These are phyloP conservation scores for Lepidium didymum DNA, from an alignment of 345 rosid species.

Conservation along the genomic window DNA sequence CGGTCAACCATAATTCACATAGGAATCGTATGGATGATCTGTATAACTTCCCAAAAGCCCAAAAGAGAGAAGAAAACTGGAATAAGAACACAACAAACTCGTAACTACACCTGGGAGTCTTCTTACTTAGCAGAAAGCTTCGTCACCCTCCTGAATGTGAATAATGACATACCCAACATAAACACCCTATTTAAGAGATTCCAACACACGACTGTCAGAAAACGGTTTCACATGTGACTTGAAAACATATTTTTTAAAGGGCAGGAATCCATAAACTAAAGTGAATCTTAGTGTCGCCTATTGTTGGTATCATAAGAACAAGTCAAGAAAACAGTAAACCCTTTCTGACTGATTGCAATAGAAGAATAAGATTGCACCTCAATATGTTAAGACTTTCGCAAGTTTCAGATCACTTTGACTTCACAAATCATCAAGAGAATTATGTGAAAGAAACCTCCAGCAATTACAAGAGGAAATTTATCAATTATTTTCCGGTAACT, in stretches of 20 bases:
- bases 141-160: constrained; percentile 72
- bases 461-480: neutral
- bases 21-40: constrained; percentile 23
- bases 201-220: constrained; percentile 59
- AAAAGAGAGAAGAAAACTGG: constrained; percentile 23
- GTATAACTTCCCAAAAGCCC: constrained; percentile 34
- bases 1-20: neutral
- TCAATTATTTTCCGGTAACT: neutral
- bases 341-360: neutral
- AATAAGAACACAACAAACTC: constrained; percentile 49
- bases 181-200: constrained; percentile 81
- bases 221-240: constrained; percentile 31
- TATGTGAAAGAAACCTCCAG: neutral
- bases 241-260: constrained; percentile 34
- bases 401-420: neutral
- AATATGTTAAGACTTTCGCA: neutral
- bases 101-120: constrained; percentile 73
- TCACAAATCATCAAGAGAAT: neutral
- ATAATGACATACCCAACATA: constrained; percentile 68
- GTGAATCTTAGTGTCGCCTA: neutral
- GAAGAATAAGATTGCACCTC: neutral
- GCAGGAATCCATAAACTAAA: constrained; percentile 26
- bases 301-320: neutral
- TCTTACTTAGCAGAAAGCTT: constrained; percentile 79
- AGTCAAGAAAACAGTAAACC: neutral